Base-by-base conservation (phyloP, 176 grass and related monocot genomes). In the Stipa capillata region DNA sequence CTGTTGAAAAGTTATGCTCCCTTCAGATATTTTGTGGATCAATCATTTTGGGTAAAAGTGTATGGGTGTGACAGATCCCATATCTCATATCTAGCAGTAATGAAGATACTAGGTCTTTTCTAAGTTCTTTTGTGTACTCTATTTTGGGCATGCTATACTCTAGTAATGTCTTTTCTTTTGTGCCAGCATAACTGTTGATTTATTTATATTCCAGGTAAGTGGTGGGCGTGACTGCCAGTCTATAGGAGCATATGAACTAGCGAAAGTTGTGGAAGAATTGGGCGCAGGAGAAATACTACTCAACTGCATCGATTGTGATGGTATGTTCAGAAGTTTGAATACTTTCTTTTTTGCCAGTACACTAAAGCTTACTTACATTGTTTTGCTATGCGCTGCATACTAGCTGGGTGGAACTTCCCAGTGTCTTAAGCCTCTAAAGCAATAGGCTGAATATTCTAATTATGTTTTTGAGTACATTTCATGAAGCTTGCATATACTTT, bases 271-370 rank as follows among this genome's bases (percentile, higher is more conserved):
- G 17, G 90, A 95, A 91, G 81, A 99, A 81, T 71, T 99, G 39
- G 92, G 96, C 13, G 92, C 96, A 13, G 96, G 92, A 70, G 92
- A 95, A 91, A 99, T 95, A 87, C 88, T 99, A 60, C 86, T 99
- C 18, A 95, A 99, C 52, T 95, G 96, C 85, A 93, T 99, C 51
- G 96, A 95, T 85, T 99, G 96, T 93, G 92, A 99, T 75, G 96
- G 92, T 99, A 94, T 76, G 63, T 73, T 85, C 48, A 45, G 28
- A 57, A 61, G 15, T 74, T 62, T 44, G 56, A 83, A 54, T 17
- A 7, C 7, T 71, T 85, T 71, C n/a, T 76, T 25, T 59, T 77
- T 67, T 80, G 18, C 51, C 28, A 37, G 56, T 57, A 81, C 28
- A 44, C 50, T 53, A 33, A 35, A 24, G 15, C 52, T 35, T 84